Percentiles rank a stretch among this genome's conserved stretches.
Conservation (phyloP, 1,139 yeast genomes). For the Magnusiomyces suaveolens region DNA sequence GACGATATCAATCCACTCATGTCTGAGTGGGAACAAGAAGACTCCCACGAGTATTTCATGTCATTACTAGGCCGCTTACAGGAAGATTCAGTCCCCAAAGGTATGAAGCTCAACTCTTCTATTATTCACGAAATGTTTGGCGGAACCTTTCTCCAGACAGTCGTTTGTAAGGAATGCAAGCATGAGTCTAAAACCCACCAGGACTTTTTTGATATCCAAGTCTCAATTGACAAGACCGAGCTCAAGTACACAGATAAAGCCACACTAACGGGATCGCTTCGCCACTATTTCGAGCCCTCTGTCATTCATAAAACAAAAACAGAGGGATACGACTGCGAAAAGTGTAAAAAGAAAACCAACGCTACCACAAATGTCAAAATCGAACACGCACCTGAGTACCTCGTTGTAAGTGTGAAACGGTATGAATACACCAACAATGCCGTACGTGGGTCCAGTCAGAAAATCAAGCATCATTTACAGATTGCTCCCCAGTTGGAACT, state of each 20-base stretch:
- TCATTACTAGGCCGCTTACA: constrained; percentile 77
- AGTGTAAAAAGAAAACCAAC: constrained; percentile 64
- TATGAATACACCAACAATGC: constrained; percentile 56
- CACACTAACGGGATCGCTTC: constrained; percentile 62
- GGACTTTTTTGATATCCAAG: constrained; percentile 84
- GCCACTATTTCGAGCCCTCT: constrained; percentile 76
- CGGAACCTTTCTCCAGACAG: constrained; percentile 74
- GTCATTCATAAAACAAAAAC: constrained; percentile 59
- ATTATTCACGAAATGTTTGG: constrained; percentile 90
- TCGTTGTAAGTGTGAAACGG: constrained; percentile 77
- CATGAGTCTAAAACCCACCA: constrained; percentile 82
- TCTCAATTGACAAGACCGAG: constrained; percentile 33
- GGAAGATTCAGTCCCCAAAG: constrained; percentile 87
- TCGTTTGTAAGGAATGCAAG: constrained; percentile 71
- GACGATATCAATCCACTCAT: constrained; percentile 90
- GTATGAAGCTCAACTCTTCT: constrained; percentile 68
- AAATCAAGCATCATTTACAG: constrained; percentile 75
- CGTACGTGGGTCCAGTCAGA: constrained; percentile 47
- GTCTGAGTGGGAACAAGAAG: constrained; percentile 97
- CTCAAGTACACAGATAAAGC: constrained; percentile 46
- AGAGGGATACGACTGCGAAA: constrained; percentile 69
- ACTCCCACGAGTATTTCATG: constrained; percentile 94
- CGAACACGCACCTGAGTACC: constrained; percentile 76
- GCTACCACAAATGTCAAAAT: constrained; percentile 72
- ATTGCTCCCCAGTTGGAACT: constrained; percentile 73